Evolutionary conservation across 2,329 filamentous ascomycete species (phyloP), one percentile per base, ranked within the genome.

Genomic region (Dactylellina leptospora): DNA sequence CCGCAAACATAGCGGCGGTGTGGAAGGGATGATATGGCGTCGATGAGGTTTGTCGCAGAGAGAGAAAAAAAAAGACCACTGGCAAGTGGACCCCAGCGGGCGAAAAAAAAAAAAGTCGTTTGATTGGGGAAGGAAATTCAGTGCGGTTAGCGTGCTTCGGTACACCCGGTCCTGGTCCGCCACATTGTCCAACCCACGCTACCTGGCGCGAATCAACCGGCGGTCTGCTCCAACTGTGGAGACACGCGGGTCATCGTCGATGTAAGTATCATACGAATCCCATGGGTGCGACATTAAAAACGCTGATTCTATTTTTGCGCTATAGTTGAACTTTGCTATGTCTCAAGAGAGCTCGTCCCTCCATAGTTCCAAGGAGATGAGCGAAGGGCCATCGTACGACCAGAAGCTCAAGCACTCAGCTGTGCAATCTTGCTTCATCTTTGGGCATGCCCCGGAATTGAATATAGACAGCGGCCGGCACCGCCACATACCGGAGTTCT

Each of bases 1-100:
- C 74, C 33, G 82, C 83, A 75, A 78, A 83, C 78, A 80, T 77
- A 75, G 76, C 74, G 54, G 76, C 82, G 74, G 78, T 81, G 76
- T 56, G 77, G 77, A 64, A 74, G 84, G 69, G 82, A 84, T 72
- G 77, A n/a, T 28, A 27, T 23, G 44, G 75, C 42, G 79, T 83
- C 38, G 76, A 83, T 56, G 79, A 78, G 53, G 79, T 78, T 56
- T 77, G 76, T 54, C 80, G 80, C 79, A 58, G 53, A 72, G 48
- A 68, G 51, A 56, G 64, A 50, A 60, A 71, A 40, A 40, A 9
- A 40, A 40, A 40, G 18, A 9, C 13, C 13, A 40, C 4, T 40
- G 74, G 72, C 25, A 42, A 16, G 53, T 55, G 59, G 56, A 50
- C 36, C 60, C 33, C 45, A 70, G 56, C 13, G 53, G 42, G 55